Conservation (phyloP, 2,329 filamentous ascomycete species). For the Colletotrichum chlorophyti region DNA sequence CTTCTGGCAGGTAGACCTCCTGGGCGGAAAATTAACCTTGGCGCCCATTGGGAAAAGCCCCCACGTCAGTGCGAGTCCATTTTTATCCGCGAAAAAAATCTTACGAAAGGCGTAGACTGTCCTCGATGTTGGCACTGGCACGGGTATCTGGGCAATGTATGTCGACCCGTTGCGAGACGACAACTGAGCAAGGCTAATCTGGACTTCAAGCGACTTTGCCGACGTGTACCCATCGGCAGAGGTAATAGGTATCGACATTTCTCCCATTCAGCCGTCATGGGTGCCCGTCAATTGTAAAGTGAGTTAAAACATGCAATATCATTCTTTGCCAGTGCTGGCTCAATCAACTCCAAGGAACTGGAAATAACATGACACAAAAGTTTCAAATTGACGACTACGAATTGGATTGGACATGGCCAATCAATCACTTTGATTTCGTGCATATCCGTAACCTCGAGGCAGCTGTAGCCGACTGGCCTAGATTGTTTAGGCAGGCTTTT, state of each 20-base stretch:
- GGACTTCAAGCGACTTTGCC: slow-evolving; percentile 54
- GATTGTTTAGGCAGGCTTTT: slow-evolving; percentile 54
- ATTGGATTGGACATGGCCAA: slow-evolving; percentile 53
- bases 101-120: no score
- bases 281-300: slow-evolving; percentile 68
- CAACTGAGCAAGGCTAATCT: neutral
- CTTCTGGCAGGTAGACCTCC: neutral
- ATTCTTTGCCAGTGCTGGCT: no score
- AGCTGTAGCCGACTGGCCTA: slow-evolving; percentile 58
- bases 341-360: no score
- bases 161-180: no score
- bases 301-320: no score
- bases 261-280: slow-evolving; percentile 58
- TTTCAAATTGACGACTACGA: slow-evolving; percentile 71
- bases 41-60: neutral
- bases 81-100: no score
- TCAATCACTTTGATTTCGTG: slow-evolving; percentile 62
- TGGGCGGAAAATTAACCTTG: no score
- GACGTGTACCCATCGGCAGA: slow-evolving; percentile 49
- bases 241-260: slow-evolving; percentile 60
- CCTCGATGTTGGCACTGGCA: no score
- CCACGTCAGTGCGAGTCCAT: neutral
- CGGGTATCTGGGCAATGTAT: neutral
- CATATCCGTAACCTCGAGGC: slow-evolving; percentile 63
- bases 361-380: no score